phyloP scores from a whole-genome alignment of 2,329 filamentous ascomycete genomes.

The Fusarium sp. region DNA sequence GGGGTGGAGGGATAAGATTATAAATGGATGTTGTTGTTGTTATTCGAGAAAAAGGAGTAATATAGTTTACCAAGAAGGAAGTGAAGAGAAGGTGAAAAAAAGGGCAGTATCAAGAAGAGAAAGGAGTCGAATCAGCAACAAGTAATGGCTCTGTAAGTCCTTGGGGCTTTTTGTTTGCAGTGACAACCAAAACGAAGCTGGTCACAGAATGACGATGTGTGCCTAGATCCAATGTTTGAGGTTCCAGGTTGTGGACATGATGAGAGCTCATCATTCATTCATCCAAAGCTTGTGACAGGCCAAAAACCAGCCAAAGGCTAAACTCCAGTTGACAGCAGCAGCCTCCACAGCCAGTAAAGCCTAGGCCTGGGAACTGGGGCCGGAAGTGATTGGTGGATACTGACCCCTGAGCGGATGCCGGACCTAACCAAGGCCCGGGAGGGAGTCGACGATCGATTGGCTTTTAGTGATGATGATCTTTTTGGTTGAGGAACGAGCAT shows the following conservation, averaged over 20 bases:
- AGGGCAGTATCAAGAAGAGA: not conserved
- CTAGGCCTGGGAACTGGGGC: not conserved
- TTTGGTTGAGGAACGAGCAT: not conserved
- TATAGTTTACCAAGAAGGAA: not conserved
- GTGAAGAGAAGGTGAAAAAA: not conserved
- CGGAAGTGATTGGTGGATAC: constrained; percentile 24
- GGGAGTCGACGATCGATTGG: constrained; percentile 16
- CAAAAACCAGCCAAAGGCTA: not conserved
- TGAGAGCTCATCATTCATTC: not conserved
- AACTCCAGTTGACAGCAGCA: not conserved
- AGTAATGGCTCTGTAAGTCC: not conserved
- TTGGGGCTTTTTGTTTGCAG: not conserved
- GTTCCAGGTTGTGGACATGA: not conserved
- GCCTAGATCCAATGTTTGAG: constrained; percentile 21
- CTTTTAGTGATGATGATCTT: not conserved
- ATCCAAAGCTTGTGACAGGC: constrained; percentile 27
- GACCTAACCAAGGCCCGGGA: not conserved
- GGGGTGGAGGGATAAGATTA: constrained; percentile 10
- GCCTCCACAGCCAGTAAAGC: not conserved
- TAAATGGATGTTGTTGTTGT: not conserved
- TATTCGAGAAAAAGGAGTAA: constrained; percentile 13
- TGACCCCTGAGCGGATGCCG: constrained; percentile 18
- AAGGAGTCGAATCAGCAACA: not conserved
- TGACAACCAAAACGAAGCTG: constrained; percentile 18
- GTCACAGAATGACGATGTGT: constrained; percentile 33